phyloP scores from a whole-genome alignment of 2,329 filamentous ascomycete species.

The Cercospora citrullina region DNA sequence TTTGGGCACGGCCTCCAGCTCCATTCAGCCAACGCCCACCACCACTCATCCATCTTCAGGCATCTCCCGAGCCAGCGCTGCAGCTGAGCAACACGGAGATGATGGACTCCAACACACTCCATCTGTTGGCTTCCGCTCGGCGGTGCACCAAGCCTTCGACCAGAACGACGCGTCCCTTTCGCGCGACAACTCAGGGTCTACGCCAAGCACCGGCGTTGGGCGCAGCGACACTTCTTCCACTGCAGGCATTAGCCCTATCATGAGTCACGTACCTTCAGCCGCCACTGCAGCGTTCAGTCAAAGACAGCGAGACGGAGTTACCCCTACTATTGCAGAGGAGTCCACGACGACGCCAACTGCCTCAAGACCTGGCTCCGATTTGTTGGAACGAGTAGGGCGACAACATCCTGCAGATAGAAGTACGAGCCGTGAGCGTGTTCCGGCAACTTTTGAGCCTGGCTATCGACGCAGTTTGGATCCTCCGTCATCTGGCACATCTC shows the following conservation, averaged over 20 bases:
- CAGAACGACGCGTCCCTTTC: conserved; percentile 56
- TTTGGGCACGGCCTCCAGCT: conserved; percentile 20
- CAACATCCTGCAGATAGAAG: conserved; percentile 44
- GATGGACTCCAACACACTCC: conserved; percentile 51
- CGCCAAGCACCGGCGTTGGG: conserved; percentile 24
- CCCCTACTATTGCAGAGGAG: conserved; percentile 59
- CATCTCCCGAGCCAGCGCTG: conserved; percentile 21
- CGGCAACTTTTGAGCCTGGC: conserved; percentile 50
- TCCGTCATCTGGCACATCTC: conserved; percentile 60
- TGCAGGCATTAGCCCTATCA: conserved; percentile 65
- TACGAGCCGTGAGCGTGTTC: conserved; percentile 39
- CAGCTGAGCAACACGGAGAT: conserved; percentile 23
- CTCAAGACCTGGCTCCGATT: conserved; percentile 39
- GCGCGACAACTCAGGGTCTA: conserved; percentile 41
- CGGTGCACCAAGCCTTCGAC: conserved; percentile 67
- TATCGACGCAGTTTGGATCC: conserved; percentile 60
- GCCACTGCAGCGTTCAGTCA: conserved; percentile 35
- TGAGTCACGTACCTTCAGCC: conserved; percentile 56
- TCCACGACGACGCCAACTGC: conserved; percentile 39
- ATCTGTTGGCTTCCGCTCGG: conserved; percentile 49
- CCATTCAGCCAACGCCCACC: conserved; percentile 24
- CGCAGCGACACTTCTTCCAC: conserved; percentile 65
- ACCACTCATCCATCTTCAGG: conserved; percentile 17
- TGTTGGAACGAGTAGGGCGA: conserved; percentile 36
- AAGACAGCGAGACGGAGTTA: conserved; percentile 45